Base-by-base conservation (phyloP, 805 yeast genomes). In the Wickerhamomyces xylosicus region DNA sequence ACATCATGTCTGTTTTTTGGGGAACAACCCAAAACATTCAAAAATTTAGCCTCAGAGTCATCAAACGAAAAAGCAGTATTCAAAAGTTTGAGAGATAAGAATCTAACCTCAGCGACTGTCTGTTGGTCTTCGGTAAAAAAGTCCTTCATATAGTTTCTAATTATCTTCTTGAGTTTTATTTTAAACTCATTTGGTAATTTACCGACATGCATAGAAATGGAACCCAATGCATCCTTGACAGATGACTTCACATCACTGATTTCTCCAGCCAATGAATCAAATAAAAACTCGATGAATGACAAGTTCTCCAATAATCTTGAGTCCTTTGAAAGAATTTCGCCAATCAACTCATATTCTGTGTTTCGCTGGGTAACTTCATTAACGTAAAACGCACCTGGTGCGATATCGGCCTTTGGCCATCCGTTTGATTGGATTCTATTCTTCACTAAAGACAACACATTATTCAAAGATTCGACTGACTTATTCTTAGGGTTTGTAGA, bases 341-440 rank as follows among this genome's bases (percentile, higher is more conserved):
- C 92, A 19, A 89, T 57, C 0, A 94, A 79, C 54, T 85, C 95
- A 52, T 85, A 89, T 47, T 83, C 85, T 31, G 68, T 58, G 49
- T 71, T 69, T 47, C 92, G 67, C 47, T 74, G 79, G 5, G 58
- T 47, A 3, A 72, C 43, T 14, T 47, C 52, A 5, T 35, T 36
- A 2, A 65, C 48, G 34, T 59, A 63, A 38, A 63, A 61, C 14
- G 63, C 61, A 11, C 66, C 62, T 2, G 61, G 63, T 0, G 57
- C 56, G 11, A 62, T 47, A 35, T 62, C 66, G 35, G 68, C 46
- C 41, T 56, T 62, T 6, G 83, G 83, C 83, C 82, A 77, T 3
- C 83, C 83, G 40, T 73, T 79, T 17, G 67, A 57, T 38, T 67
- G 58, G 3, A 83, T 54, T 41, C 66, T 72, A 21, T 71, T 66